Conservation (phyloP, 73 alveolate species). For the Diophrys appendiculata region DNA sequence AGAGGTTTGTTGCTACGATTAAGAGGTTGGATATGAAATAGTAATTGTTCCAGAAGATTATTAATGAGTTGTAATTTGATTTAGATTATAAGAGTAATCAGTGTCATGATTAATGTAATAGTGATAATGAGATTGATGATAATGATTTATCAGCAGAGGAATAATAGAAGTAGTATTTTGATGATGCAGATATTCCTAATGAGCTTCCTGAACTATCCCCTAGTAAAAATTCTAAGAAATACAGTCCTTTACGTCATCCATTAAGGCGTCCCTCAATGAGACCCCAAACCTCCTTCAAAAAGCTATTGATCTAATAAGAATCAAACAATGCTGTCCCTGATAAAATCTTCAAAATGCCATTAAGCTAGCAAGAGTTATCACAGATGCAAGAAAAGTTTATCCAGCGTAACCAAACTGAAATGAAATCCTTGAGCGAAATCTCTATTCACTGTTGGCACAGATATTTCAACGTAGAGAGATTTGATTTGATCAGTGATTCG, state of each 20-base stretch:
- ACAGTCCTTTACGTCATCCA: no score
- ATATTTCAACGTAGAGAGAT: conserved; percentile 9
- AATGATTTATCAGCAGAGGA: no score
- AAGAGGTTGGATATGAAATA: not conserved
- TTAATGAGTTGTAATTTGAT: not conserved
- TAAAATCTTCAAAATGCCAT: not conserved
- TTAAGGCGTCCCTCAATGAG: no score
- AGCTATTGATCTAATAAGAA: no score
- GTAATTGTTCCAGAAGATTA: not conserved
- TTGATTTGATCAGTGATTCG: not conserved
- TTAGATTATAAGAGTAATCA: no score
- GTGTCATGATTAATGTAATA: no score
- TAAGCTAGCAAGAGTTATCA: not conserved
- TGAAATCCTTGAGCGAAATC: not conserved
- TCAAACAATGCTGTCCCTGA: not conserved
- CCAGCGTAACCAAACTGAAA: not conserved
- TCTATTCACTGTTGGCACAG: conserved; percentile 6
- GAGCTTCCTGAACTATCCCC: no score
- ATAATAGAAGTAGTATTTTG: no score
- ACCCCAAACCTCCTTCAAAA: no score
- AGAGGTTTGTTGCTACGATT: not conserved
- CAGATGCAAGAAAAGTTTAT: not conserved
- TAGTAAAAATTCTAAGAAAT: no score
- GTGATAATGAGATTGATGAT: no score
- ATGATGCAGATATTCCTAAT: no score